Evolutionary conservation across 306 rosid genomes (phyloP), one percentile per base, ranked within the genome.

Genomic region (Lithocarpus polystachyus): DNA sequence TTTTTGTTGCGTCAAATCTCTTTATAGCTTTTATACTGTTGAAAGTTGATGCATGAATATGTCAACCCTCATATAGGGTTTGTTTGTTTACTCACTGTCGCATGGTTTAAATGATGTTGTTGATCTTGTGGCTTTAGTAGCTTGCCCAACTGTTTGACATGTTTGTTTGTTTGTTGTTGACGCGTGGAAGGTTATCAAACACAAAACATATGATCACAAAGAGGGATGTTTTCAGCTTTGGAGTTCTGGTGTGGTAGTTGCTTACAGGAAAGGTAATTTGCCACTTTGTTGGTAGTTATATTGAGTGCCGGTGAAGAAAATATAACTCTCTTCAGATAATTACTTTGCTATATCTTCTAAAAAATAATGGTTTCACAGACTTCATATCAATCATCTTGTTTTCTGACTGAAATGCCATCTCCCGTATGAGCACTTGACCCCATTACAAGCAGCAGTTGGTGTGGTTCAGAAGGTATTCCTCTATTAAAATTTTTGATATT

Each of bases 371-470:
- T 80, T 69, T 62, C 62, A 56, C 71, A 69, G 72, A 85, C 62
- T 79, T 84, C 83, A 82, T 60, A 73, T 65, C 74, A 57, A 65
- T 73, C 60, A 35, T 67, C 51, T 40, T 86, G 84, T 79, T 83
- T 82, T 84, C 23, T 87, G 83, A 83, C 68, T 79, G 56, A 74
- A 74, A 83, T 80, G 65, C 45, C 89, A 92, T 96, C 90, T 94
- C 82, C 98, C 93, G 1, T 84, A 89, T 57, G 90, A 92, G 77
- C 73, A 89, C 78, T 75, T 89, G 78, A 85, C 94, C 55, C 97
- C 98, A 24, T 65, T 94, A 86, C 98, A 94, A 87, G 98, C 98
- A 82, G 98, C 98, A 35, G 81, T 92, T 43, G 97, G 97, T 61
- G 96, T 94, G 73, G 89, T 88, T 61, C 94, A 87, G 57, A 84